Evolutionary conservation across 805 yeast genomes (phyloP).

Genomic region (Suhomyces pyralidae): DNA sequence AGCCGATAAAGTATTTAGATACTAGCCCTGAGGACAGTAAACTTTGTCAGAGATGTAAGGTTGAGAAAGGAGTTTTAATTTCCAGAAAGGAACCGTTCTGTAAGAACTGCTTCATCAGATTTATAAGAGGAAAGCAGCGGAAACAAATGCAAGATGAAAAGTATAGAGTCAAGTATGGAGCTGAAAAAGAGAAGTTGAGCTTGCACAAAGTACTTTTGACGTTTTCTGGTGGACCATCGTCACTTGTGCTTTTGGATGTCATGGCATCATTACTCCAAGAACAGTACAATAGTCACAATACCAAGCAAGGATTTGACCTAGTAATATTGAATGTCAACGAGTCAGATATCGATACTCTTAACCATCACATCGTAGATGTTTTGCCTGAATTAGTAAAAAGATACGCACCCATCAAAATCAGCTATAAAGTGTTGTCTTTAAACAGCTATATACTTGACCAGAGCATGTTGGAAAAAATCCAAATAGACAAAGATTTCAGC

Average conservation of each 20-base stretch:
- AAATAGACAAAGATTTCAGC: constrained; percentile 28
- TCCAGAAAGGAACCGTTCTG: constrained; percentile 70
- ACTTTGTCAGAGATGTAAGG: constrained; percentile 51
- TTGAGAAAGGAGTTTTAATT: constrained; percentile 36
- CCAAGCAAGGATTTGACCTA: constrained; percentile 65
- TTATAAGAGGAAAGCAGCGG: constrained; percentile 75
- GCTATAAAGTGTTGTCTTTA: constrained; percentile 41
- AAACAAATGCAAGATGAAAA: constrained; percentile 70
- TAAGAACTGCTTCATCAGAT: constrained; percentile 62
- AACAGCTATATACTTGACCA: constrained; percentile 36
- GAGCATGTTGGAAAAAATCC: constrained; percentile 27
- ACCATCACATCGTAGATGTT: constrained; percentile 13
- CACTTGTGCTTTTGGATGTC: constrained; percentile 68
- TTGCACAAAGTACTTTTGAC: constrained; percentile 54
- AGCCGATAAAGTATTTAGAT: constrained; percentile 14
- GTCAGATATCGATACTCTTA: constrained; percentile 14
- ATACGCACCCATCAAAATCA: constrained; percentile 23
- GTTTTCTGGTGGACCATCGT: constrained; percentile 63
- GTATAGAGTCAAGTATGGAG: constrained; percentile 66
- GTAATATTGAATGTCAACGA: constrained; percentile 51
- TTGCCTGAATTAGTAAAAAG: constrained; percentile 15
- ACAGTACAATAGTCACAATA: constrained; percentile 60
- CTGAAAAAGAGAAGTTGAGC: constrained; percentile 28
- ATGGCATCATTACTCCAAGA: constrained; percentile 57
- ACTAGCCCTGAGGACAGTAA: constrained; percentile 10